Evolutionary conservation across 192 early-diverging fungal genomes (phyloP).

Genomic region (Allomyces arbusculus): DNA sequence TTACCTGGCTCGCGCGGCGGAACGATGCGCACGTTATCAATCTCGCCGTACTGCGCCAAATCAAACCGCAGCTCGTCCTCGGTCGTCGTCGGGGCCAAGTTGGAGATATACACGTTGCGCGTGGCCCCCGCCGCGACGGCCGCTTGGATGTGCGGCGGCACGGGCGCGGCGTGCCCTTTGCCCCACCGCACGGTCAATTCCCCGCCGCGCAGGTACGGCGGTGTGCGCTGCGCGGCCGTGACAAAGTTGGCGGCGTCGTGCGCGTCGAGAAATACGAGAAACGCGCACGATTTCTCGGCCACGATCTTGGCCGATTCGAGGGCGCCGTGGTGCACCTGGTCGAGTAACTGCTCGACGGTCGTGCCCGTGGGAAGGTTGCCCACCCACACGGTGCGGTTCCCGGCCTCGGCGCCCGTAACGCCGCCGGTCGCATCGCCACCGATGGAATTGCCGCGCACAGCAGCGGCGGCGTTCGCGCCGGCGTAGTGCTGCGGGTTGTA

Average conservation of each 20-base stretch:
- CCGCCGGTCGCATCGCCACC: no score
- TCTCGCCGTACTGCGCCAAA: slow-evolving; percentile 41
- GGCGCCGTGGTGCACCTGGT: slow-evolving; percentile 44
- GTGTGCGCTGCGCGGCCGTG: slow-evolving; percentile 23
- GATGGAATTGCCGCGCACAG: no score
- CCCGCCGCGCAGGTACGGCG: slow-evolving; percentile 26
- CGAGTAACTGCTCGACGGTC: slow-evolving; percentile 40
- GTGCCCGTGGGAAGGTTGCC: slow-evolving; percentile 47
- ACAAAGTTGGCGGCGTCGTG: slow-evolving; percentile 38
- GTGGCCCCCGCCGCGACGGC: slow-evolving; percentile 48
- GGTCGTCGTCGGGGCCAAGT: slow-evolving; percentile 39
- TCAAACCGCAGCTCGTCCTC: slow-evolving; percentile 32
- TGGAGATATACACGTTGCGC: slow-evolving; percentile 66
- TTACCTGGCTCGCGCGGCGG: slow-evolving; percentile 15
- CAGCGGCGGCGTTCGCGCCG: no score
- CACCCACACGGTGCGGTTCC: slow-evolving; percentile 52
- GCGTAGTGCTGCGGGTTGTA: no score
- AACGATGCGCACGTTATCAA: slow-evolving; percentile 51
- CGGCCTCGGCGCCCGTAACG: no score
- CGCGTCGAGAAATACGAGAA: slow-evolving; percentile 59
- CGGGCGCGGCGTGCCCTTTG: slow-evolving; percentile 24
- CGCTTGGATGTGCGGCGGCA: slow-evolving; percentile 26
- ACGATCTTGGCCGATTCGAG: slow-evolving; percentile 49
- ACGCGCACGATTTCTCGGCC: slow-evolving; percentile 58
- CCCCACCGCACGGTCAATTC: slow-evolving; percentile 65